A percentile compares a stretch with the other conserved stretches of the same genome.
Evolutionary conservation across 2,329 filamentous ascomycete genomes (phyloP).

Genomic region (Lachnellula willkommii): DNA sequence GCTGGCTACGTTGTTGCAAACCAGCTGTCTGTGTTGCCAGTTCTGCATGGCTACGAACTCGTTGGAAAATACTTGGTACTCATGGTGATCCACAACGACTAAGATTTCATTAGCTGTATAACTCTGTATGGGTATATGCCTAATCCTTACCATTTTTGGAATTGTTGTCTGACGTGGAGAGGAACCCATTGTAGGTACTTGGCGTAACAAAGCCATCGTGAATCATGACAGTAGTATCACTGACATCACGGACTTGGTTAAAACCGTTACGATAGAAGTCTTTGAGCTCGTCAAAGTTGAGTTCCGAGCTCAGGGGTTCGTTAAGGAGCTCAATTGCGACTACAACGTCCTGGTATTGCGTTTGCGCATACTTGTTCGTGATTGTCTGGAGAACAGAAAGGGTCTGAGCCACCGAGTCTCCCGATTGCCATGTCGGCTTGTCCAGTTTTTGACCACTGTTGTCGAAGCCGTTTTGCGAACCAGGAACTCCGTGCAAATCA

Average conservation of each 20-base stretch:
- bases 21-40: conserved; percentile 48
- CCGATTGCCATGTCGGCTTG: conserved; percentile 41
- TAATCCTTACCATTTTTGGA: conserved; percentile 33
- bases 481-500: conserved; percentile 52
- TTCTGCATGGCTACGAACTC: conserved; percentile 45
- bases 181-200: conserved; percentile 55
- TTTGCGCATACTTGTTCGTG: conserved; percentile 50
- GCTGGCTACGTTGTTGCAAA: conserved; percentile 47
- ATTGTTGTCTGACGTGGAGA: conserved; percentile 45
- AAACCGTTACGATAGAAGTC: conserved; percentile 47
- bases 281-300: conserved; percentile 33
- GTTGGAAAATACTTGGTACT: conserved; percentile 60
- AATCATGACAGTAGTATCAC: conserved; percentile 48
- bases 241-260: conserved; percentile 39
- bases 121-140: conserved; percentile 26
- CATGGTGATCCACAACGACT: conserved; percentile 57
- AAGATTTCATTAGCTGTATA: conserved; percentile 40
- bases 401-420: conserved; percentile 44
- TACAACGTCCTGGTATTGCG: conserved; percentile 52
- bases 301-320: conserved; percentile 38
- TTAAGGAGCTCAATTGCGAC: conserved; percentile 53
- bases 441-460: conserved; percentile 50
- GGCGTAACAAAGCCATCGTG: conserved; percentile 52
- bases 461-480: conserved; percentile 57
- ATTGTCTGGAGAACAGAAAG: conserved; percentile 53